Evolutionary conservation across 2,329 filamentous ascomycete species (phyloP), one percentile per base, ranked within the genome.

Genomic region (Penicillium fuscoglaucum): DNA sequence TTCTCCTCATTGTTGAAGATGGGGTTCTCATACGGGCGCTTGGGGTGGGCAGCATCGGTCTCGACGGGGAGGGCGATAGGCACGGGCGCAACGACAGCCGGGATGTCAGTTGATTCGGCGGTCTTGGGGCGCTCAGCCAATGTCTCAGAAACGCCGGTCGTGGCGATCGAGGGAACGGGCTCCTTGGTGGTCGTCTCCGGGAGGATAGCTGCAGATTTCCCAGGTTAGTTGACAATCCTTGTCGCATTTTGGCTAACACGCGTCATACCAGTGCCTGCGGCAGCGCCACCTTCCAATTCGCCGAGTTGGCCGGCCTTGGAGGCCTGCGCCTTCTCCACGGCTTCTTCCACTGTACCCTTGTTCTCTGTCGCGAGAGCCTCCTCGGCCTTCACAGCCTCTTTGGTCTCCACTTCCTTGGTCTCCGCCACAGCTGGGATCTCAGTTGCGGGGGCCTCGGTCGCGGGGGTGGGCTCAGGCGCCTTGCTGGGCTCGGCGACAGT

Each of bases 11-110:
- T 69, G 47, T 63, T 68, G 21, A 72, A 68, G 46, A 69, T 57
- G 39, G 69, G 69, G 50, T 63, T 72, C 63, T 75, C 73, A 51
- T 74, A 72, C n/a, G 73, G 70, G 26, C 73, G 72, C 69, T 75
- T 75, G 35, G 58, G 46, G 41, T 74, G 70, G 10, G 61, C 57
- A 24, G 63, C 66, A 17, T 65, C 53, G 47, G 31, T 60, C 46
- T 72, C 67, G 24, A 29, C 46, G 10, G 50, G 46, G n/a, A 55
- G 39, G 17, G 58, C 33, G 17, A 49, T 50, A 21, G 59, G 52
- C 7, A 46, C 35, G 24, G 48, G 33, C 33, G 48, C 33, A 51
- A 28, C 57, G 24, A 58, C 46, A 17, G 35, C 46, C 44, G 59
- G 39, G 26, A 58, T 53, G 10, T 57, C 43, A 29, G 33, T 46